Conservation (phyloP, 208 protist genomes). For the Trypanosoma mega region DNA sequence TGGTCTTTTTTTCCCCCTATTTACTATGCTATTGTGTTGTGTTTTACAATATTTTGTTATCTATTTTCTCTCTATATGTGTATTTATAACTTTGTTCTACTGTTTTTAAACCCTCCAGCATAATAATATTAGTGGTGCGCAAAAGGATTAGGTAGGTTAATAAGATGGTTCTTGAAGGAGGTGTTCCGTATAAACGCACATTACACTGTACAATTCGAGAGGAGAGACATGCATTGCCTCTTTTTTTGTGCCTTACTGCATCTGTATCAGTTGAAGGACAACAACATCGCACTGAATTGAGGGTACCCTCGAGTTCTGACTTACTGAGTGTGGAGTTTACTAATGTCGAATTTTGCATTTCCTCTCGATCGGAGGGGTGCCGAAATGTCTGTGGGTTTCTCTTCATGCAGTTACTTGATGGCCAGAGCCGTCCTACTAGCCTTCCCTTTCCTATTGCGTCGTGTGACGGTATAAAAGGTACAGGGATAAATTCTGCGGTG, state of each 20-base stretch:
- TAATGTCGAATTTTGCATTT: slow-evolving; percentile 24
- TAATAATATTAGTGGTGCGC: not conserved
- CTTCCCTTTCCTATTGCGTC: slow-evolving; percentile 35
- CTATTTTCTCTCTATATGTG: no score
- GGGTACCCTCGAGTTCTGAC: slow-evolving; percentile 11
- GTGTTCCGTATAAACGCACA: slow-evolving; percentile 33
- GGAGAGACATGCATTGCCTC: slow-evolving; percentile 7
- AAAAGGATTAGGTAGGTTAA: not conserved
- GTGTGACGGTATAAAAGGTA: slow-evolving; percentile 13
- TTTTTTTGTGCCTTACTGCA: slow-evolving; percentile 20
- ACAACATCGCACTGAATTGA: slow-evolving; percentile 32
- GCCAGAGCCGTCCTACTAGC: slow-evolving; percentile 27
- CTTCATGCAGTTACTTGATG: slow-evolving; percentile 45
- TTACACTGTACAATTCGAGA: slow-evolving; percentile 22
- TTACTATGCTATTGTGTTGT: not conserved
- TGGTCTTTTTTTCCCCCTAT: not conserved
- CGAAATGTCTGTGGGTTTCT: slow-evolving; percentile 5
- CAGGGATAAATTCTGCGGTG: slow-evolving; percentile 19
- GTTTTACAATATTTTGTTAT: no score
- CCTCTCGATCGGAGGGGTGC: slow-evolving; percentile 3
- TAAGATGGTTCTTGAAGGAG: slow-evolving; percentile 24
- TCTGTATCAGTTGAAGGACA: slow-evolving; percentile 9
- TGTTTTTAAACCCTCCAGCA: no score
- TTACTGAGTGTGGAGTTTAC: slow-evolving; percentile 27
- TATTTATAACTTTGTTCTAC: no score